Conservation (phyloP, 1,139 yeast genomes). For the Magnusiomyces suaveolens region DNA sequence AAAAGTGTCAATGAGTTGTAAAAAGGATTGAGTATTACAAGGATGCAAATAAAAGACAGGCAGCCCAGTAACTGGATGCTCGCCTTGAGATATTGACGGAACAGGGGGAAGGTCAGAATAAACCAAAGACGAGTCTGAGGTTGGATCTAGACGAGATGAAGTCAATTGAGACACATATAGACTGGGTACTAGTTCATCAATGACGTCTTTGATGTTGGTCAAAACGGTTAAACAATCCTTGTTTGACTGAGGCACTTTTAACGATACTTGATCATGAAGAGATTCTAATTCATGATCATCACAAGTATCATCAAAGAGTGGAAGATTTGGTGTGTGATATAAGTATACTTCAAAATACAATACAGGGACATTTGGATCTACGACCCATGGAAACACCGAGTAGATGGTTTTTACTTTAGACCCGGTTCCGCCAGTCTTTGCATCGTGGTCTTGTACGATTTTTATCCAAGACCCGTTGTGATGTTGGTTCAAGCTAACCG, state of each 20-base stretch:
- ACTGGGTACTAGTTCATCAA: neutral
- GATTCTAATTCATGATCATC: neutral
- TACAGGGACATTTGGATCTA: constrained; percentile 1
- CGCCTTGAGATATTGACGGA: constrained; percentile 25
- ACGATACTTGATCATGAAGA: too few relatives aligned
- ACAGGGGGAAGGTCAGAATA: neutral
- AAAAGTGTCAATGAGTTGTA: constrained; percentile 11
- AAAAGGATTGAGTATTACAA: constrained; percentile 28
- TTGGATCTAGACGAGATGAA: too few relatives aligned
- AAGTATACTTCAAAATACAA: constrained; percentile 1
- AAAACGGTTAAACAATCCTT: neutral
- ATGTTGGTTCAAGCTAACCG: neutral
- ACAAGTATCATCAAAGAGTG: neutral
- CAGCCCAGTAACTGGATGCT: constrained; percentile 29
- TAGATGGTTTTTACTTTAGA: neutral
- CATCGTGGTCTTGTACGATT: neutral
- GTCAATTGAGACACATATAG: neutral
- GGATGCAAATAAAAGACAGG: constrained; percentile 34
- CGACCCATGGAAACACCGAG: constrained; percentile 3
- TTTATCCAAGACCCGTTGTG: neutral
- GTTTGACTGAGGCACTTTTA: too few relatives aligned
- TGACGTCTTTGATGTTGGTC: neutral
- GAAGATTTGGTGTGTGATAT: neutral
- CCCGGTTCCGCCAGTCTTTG: neutral
- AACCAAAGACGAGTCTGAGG: neutral